Conservation (phyloP, 768 basidiomycete genomes). For the Boletus reticulatus region DNA sequence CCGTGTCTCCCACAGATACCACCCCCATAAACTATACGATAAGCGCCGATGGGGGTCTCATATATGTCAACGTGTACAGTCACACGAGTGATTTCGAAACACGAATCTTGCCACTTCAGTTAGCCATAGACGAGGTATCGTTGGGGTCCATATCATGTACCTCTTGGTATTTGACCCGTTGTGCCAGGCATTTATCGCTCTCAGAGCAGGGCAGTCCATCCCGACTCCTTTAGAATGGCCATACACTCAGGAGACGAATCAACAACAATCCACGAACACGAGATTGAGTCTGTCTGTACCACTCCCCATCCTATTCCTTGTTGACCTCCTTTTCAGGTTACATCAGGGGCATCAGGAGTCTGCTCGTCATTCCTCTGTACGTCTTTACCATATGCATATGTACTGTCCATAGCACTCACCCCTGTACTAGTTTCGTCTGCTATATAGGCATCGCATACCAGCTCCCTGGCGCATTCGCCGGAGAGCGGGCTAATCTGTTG, state of each 20-base stretch:
- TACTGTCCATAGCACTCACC: not conserved
- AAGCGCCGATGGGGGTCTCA: constrained; percentile 61
- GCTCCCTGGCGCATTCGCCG: constrained; percentile 65
- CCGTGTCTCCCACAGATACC: constrained; percentile 32
- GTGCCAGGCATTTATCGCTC: constrained; percentile 65
- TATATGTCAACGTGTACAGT: constrained; percentile 59
- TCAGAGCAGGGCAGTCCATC: constrained; percentile 54
- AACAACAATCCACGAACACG: constrained; percentile 52
- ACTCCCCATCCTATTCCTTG: not conserved
- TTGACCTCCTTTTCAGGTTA: constrained; percentile 43
- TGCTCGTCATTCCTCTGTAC: constrained; percentile 68
- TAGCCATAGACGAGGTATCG: constrained; percentile 69
- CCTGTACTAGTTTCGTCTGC: constrained; percentile 52
- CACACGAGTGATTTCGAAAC: constrained; percentile 70
- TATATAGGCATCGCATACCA: constrained; percentile 78
- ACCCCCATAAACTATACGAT: constrained; percentile 65
- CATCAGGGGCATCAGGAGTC: constrained; percentile 55
- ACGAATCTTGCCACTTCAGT: constrained; percentile 69
- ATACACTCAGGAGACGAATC: constrained; percentile 64
- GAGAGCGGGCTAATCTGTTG: constrained; percentile 61
- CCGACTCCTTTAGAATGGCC: constrained; percentile 72
- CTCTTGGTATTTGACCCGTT: not conserved
- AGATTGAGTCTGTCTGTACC: constrained; percentile 49
- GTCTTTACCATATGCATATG: constrained; percentile 17
- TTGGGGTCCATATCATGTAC: not conserved